Evolutionary conservation across 495 filamentous ascomycete species (phyloP).

Genomic region (Aspergillus taichungensis): DNA sequence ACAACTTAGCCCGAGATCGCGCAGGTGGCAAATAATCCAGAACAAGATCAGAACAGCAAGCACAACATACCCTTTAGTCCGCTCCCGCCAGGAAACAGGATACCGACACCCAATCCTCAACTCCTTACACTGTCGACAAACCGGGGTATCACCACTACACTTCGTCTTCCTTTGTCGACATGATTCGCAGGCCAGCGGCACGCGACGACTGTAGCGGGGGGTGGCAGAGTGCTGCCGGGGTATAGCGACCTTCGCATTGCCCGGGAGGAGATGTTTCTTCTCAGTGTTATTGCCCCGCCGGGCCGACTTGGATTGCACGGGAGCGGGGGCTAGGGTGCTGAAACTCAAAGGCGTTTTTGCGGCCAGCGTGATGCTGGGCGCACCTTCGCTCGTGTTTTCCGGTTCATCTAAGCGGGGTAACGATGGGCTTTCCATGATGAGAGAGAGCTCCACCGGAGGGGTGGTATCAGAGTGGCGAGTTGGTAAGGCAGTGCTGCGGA

Average conservation of each 20-base stretch:
- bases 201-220: slow-evolving; percentile 34
- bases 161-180: slow-evolving; percentile 62
- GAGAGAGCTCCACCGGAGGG: too few species aligned
- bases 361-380: neutral
- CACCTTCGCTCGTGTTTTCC: too few species aligned
- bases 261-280: slow-evolving; percentile 10
- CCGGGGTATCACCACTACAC: slow-evolving; percentile 50
- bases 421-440: slow-evolving; percentile 12
- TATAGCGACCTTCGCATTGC: slow-evolving; percentile 38
- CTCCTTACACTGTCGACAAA: slow-evolving; percentile 50
- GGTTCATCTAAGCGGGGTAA: slow-evolving; percentile 1
- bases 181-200: slow-evolving; percentile 58
- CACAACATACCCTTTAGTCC: slow-evolving; percentile 41
- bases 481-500: too few species aligned
- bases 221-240: slow-evolving; percentile 30
- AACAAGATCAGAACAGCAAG: neutral
- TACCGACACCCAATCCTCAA: slow-evolving; percentile 43
- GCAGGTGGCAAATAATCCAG: slow-evolving; percentile 4
- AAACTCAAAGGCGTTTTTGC: slow-evolving; percentile 2
- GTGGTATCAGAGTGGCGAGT: too few species aligned
- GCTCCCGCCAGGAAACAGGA: slow-evolving; percentile 49
- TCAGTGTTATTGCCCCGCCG: slow-evolving; percentile 3
- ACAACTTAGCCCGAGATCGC: slow-evolving; percentile 8
- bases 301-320: neutral
- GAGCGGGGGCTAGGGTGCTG: neutral